Base-by-base conservation (phyloP, 2,329 filamentous ascomycete species). In the Berkeleyomyces rouxiae region DNA sequence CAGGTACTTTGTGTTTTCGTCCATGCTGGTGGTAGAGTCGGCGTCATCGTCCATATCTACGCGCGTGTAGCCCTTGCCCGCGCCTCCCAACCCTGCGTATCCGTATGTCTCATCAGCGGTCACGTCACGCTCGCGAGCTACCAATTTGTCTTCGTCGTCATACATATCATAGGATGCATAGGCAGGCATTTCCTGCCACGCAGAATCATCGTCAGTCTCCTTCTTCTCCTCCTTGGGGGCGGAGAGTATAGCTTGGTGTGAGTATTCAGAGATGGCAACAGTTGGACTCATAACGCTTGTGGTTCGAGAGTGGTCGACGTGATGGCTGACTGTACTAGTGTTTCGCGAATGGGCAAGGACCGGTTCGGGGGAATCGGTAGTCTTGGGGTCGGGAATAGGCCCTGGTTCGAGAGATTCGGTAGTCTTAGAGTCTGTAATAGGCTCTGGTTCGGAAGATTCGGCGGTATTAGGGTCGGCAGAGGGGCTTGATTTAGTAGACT, bases 21-120 rank as follows among this genome's bases (percentile, higher is more conserved):
- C 93, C 84, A 99, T 84, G 74, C 92, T 97, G 3, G 90, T 99
- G 58, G 87, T 87, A 37, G 91, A 96, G 71, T 95, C 84, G 11
- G 86, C 91, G 73, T 99, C 93, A 67, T 99, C 93, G 68, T 99
- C 93, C 68, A 96, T 81, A 66, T 95, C 82, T n/a, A 99, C 90
- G 58, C 90, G 82, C 0, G 93, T 99, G 72, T 99, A 99, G 3
- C 93, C 93, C 73, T 90, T 96, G 46, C 90, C 90, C 7, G 92
- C 92, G 37, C 91, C 91, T 33, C 92, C 91, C 0, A 96, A 79
- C 11, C 86, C 86, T 31, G 78, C 82, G 69, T 95, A 95, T 49
- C 81, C 84, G 65, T 84, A 82, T 53, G 74, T 77, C 55, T 86
- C 80, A 43, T 78, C 86, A n/a, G 81, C 79, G 62, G 86, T 85